Evolutionary conservation across 805 yeast species (phyloP), one percentile per base, ranked within the genome.

Genomic region (Candida ovalis): DNA sequence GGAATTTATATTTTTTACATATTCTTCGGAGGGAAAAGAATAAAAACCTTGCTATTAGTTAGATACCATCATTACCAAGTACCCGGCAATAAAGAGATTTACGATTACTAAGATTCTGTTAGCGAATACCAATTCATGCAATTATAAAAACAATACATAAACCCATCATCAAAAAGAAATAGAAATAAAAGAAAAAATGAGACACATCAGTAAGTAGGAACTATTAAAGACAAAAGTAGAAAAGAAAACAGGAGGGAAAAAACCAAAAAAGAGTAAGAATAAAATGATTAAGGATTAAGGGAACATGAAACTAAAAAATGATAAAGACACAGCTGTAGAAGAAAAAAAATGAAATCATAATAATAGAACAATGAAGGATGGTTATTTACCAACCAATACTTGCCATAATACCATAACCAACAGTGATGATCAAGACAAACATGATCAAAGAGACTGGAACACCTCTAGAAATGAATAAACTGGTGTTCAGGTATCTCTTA

Each of bases 391-490:
- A 64, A 19, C 61, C 52, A 36, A 66, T 52, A 40, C 67, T 55
- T 15, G 56, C 49, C 80, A 77, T 74, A 28, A 73, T 73, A 43
- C 76, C 77, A 55, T 72, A 77, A 21, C 81, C 81, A 42, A 77
- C 68, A 9, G 77, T 70, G n/a, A 76, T 72, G 44, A 75, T 62
- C 23, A 72, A 57, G 17, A 63, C 58, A 54, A 73, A 77, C 35
- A 73, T 72, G 43, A 76, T 68, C 25, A 77, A 51, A 1, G 80
- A 75, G 45, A 72, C 70, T 10, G 80, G 79, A 19, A 77, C 76
- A 57, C 82, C 82, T 55, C 80, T 68, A 4, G 77, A 75, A 33
- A 77, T 77, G 48, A 77, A 77, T 6, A 75, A 69, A 39, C 72
- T 62, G 21, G 77, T 78, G 3, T 73, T 67, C 53, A 77, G 63